Evolutionary conservation across 306 rosid species (phyloP), one percentile per base, ranked within the genome.

Genomic region (Calophaca sinica): DNA sequence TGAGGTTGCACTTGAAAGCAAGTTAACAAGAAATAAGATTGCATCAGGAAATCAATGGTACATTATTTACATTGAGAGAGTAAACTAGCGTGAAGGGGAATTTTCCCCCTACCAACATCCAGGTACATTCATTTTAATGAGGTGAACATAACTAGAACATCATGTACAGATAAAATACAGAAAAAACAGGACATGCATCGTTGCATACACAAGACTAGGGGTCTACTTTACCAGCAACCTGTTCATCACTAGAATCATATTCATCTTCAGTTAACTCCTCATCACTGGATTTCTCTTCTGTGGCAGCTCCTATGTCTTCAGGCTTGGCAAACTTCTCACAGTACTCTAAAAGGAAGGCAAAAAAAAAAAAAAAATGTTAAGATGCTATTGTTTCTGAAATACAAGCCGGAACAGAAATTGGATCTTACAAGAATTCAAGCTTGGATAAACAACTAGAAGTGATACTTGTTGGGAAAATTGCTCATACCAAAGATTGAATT

Each of bases 221-320:
- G 72, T 86, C 87, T 61, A 86, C 89, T 63, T 83, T 68, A 63
- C 87, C 87, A 68, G 82, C 89, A 54, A 86, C 82, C 77, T 86
- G 87, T 70, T 83, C 89, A 75, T 86, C 89, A 49, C 79, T 67
- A 26, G 87, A 86, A 78, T 83, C 89, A 78, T 79, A 75, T 75
- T 83, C 89, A 71, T 81, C 86, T 71, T 83, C 89, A 53, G 62
- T 83, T 66, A 83, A 55, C 80, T 86, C 89, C 69, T 86, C 89
- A 49, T 86, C 89, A 75, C 87, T 86, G 3, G 89, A 86, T 72
- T 78, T 62, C 52, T 86, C 87, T 81, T 86, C 87, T 31, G 82
- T 32, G 3, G 75, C 82, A 54, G 72, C 86, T 74, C 89, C 89
- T 12, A 83, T 71, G 76, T 86, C 87, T 68, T 83, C 86, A 1